Percentiles rank a stretch among this genome's conserved stretches.
phyloP scores from a whole-genome alignment of 2,329 filamentous ascomycete genomes.

The Orbilia blumenaviensis region DNA sequence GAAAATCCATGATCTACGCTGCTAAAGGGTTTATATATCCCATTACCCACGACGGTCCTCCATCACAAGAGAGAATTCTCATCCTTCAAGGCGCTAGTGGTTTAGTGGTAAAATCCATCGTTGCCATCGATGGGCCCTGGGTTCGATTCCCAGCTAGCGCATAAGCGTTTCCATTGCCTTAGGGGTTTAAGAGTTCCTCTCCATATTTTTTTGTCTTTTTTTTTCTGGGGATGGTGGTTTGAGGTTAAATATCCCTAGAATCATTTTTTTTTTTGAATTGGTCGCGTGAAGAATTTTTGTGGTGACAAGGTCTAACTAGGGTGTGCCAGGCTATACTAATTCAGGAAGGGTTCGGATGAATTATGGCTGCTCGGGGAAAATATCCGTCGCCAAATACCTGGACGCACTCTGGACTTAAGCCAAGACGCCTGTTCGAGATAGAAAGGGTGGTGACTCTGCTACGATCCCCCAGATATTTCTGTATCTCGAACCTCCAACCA shows the following conservation, averaged over 20 bases:
- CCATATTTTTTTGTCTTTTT: background rate
- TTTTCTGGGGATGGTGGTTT: background rate
- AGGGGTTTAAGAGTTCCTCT: background rate
- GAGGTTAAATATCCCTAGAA: background rate
- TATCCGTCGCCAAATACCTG: too few species aligned
- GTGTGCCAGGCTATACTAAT: conserved; percentile 5
- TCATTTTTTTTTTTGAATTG: background rate
- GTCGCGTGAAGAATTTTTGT: background rate
- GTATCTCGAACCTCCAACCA: background rate
- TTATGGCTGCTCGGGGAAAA: background rate
- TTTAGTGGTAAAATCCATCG: conserved; percentile 68
- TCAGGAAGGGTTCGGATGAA: background rate
- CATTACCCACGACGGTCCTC: background rate
- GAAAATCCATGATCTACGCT: too few species aligned
- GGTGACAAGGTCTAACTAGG: background rate
- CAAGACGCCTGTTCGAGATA: too few species aligned
- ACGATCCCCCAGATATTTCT: background rate
- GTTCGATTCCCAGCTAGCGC: conserved; percentile 61
- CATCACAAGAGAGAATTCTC: background rate
- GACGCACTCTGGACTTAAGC: too few species aligned
- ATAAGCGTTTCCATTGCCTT: conserved; percentile 14
- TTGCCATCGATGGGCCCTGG: conserved; percentile 67
- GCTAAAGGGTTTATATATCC: conserved; percentile 19
- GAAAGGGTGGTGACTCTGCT: too few species aligned
- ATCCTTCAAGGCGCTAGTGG: conserved; percentile 59